Conservation (phyloP, 495 filamentous ascomycete species). For the Umbilicaria muhlenbergii region DNA sequence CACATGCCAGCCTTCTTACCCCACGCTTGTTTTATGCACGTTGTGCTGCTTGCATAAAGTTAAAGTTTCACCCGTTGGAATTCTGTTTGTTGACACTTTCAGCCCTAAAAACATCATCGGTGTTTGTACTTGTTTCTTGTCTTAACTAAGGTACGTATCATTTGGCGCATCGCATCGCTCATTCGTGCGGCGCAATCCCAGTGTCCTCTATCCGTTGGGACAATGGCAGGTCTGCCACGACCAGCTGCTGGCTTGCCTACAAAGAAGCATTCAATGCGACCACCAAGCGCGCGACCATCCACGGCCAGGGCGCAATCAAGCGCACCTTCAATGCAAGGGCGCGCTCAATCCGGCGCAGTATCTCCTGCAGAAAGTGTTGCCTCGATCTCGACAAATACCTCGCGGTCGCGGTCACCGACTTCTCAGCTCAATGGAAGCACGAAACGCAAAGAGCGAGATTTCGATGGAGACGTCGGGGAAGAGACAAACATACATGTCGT, state of each 20-base stretch:
- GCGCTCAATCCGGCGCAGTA: conserved; percentile 25
- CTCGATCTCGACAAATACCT: conserved; percentile 34
- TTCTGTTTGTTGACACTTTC: no score
- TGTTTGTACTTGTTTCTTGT: no score
- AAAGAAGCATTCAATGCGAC: conserved; percentile 40
- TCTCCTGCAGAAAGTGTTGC: conserved; percentile 52
- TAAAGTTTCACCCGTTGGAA: no score
- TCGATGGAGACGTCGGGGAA: conserved; percentile 52
- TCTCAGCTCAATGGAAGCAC: conserved; percentile 28
- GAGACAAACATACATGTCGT: conserved; percentile 97
- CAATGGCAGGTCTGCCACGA: conserved; percentile 40
- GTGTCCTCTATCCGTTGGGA: not conserved
- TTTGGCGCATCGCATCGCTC: not conserved
- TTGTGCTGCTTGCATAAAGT: no score
- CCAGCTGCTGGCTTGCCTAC: conserved; percentile 31
- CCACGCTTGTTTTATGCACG: no score
- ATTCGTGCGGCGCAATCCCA: not conserved
- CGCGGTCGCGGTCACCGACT: conserved; percentile 28
- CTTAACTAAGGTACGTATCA: not conserved
- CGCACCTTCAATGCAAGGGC: conserved; percentile 25
- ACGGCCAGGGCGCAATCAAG: conserved; percentile 27
- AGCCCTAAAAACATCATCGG: no score
- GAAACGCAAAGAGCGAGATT: conserved; percentile 75
- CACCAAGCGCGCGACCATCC: conserved; percentile 32
- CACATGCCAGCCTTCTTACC: no score